Evolutionary conservation across 257 asterid species (phyloP).

Genomic region (Rubia yunnanensis): DNA sequence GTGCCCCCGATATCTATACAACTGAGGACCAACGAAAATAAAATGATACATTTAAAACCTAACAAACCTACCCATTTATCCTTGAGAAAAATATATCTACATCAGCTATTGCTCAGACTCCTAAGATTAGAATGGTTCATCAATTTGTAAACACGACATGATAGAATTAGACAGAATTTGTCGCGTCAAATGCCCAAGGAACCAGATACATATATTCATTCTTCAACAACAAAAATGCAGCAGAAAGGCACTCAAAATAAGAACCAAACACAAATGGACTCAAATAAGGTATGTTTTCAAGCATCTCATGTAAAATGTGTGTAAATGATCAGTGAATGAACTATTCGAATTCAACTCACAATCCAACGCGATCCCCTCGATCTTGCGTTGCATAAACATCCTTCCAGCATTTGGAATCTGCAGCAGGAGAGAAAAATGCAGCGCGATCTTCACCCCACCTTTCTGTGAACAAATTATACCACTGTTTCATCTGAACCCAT

Average conservation of each 20-base stretch:
- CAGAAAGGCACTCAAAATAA: not conserved
- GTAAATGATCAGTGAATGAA: not conserved
- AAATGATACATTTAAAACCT: no score
- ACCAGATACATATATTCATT: no score
- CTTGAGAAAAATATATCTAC: no score
- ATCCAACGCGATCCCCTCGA: slow-evolving; percentile 70
- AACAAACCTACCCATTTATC: no score
- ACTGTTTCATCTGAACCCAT: slow-evolving; percentile 44
- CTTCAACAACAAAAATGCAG: not conserved
- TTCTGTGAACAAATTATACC: slow-evolving; percentile 56
- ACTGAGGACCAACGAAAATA: no score
- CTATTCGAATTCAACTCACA: slow-evolving; percentile 39
- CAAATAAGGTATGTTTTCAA: slow-evolving; percentile 3
- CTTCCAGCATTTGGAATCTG: slow-evolving; percentile 55
- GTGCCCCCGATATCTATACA: no score
- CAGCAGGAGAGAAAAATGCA: slow-evolving; percentile 43
- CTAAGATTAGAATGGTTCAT: not conserved
- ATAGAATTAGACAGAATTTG: not conserved
- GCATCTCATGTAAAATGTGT: not conserved
- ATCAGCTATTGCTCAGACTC: not conserved
- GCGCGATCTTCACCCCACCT: slow-evolving; percentile 69
- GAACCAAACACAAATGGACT: not conserved
- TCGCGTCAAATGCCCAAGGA: not conserved
- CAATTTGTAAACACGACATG: not conserved
- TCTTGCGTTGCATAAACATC: slow-evolving; percentile 62